Base-by-base conservation (phyloP, 2,329 filamentous ascomycete species). In the Colletotrichum acutatum region DNA sequence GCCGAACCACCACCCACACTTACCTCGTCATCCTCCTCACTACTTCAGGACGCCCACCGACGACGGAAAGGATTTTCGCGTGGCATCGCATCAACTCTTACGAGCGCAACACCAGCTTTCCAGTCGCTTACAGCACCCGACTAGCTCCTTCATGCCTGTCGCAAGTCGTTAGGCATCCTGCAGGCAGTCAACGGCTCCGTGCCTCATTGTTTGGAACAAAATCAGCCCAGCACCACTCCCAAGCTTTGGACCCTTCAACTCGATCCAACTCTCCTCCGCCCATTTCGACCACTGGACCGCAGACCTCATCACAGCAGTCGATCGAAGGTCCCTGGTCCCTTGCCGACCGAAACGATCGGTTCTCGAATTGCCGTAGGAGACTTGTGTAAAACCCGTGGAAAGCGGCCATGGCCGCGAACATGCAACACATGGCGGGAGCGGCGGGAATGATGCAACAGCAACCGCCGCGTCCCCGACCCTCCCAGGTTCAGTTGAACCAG, bases 361-460 rank as follows among this genome's bases (percentile, higher is more conserved):
- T 49, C 60, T 54, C 37, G 34, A 59, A 37, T 37, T 46, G 37
- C 16, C 37, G 66, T 30, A 65, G 60, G 53, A 56, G 53, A 70
- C 59, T 74, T 75, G 63, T 74, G 66, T 58, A 24, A 75, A 72
- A 32, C 73, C 71, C 63, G 71, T 75, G 66, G 64, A 72, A 74
- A 76, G 86, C 86, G 84, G 86, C 86, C 82, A 90, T 91, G 89
- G 88, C 89, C 83, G 88, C 86, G 79, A 90, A 89, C 77, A 87
- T 90, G 82, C 86, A 86, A 80, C 88, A 89, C 78, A 89, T 90
- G 87, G 84, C 82, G 79, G 82, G 81, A 74, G 83, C 81, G 75
- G 84, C 82, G 80, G 83, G 83, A 71, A 85, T 86, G 81, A 83
- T 86, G 80, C 82, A 79, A 75, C 83, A 84, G 69, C 79, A 80